A percentile compares a stretch with the other conserved stretches of the same genome.
phyloP scores from a whole-genome alignment of 495 filamentous ascomycete species.

The Sporormia fimetaria region DNA sequence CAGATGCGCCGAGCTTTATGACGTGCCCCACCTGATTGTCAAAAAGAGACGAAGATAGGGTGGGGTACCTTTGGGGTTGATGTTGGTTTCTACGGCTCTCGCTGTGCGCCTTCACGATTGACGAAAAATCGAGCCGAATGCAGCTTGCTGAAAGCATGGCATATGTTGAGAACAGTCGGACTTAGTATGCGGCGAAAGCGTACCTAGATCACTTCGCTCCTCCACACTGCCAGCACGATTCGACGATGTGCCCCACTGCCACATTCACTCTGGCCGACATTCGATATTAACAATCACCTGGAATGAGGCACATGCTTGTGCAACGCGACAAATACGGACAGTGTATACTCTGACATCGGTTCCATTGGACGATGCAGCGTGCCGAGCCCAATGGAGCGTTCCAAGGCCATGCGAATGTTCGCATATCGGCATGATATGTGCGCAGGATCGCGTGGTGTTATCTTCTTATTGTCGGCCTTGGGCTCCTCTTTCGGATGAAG shows the following conservation, averaged over 20 bases:
- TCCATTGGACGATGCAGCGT: not conserved
- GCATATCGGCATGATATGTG: no score
- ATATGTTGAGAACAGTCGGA: no score
- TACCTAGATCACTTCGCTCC: not conserved
- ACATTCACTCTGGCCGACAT: not conserved
- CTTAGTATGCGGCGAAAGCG: not conserved
- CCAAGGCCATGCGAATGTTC: no score
- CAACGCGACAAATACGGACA: not conserved
- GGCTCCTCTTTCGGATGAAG: not conserved
- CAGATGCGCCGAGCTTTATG: conserved; percentile 3
- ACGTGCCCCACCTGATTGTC: conserved; percentile 18
- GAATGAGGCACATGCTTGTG: conserved; percentile 2
- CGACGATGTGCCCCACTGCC: conserved; percentile 10
- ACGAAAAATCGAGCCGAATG: no score
- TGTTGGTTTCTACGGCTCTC: not conserved
- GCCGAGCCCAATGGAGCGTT: not conserved
- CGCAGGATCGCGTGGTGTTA: no score
- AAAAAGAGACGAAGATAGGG: no score
- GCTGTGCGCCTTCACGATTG: not conserved
- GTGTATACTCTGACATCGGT: not conserved
- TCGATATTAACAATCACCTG: conserved; percentile 9
- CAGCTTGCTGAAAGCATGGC: no score
- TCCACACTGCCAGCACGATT: no score
- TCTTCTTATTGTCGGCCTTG: not conserved
- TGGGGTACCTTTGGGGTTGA: no score